Evolutionary conservation across 129 eudicot genomes (phyloP).

Genomic region (Flaveria sonorensis): DNA sequence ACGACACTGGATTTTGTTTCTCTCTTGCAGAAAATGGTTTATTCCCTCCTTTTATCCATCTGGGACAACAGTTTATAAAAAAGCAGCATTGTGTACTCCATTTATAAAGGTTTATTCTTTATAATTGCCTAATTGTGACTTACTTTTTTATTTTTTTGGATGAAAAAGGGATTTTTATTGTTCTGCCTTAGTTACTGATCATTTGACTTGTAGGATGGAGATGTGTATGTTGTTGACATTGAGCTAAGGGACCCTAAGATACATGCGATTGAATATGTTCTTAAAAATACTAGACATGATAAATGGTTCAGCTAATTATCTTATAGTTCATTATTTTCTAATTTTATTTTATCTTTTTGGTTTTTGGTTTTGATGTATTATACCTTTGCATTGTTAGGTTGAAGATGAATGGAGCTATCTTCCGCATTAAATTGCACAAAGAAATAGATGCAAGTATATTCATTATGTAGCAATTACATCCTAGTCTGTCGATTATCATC

Average conservation of each 20-base stretch:
- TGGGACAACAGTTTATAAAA: conserved; percentile 47
- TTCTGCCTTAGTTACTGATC: conserved; percentile 7
- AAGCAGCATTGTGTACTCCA: conserved; percentile 51
- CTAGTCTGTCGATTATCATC: conserved; percentile 12
- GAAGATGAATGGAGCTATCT: conserved; percentile 49
- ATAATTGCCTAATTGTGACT: conserved; percentile 11
- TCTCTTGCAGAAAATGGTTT: conserved; percentile 48
- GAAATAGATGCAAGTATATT: conserved; percentile 38
- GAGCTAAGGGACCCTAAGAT: conserved; percentile 53
- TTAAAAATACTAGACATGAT: conserved; percentile 43
- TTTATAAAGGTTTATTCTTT: conserved; percentile 42
- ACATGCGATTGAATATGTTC: conserved; percentile 48
- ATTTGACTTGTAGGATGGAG: conserved; percentile 43
- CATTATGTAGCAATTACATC: not conserved
- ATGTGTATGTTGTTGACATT: conserved; percentile 39
- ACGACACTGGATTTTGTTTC: conserved; percentile 12
- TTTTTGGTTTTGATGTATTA: conserved; percentile 13
- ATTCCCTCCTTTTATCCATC: conserved; percentile 45
- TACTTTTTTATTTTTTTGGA: not conserved
- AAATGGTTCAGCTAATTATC: conserved; percentile 36
- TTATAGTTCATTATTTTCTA: not conserved
- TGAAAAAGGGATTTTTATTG: not conserved
- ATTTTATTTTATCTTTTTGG: not conserved
- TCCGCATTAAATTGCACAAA: conserved; percentile 38
- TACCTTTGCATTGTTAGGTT: conserved; percentile 36